These are phyloP conservation scores for Kurtzmaniella natalensis DNA, from an alignment of 1,139 yeast species.

Conservation along the genomic window DNA sequence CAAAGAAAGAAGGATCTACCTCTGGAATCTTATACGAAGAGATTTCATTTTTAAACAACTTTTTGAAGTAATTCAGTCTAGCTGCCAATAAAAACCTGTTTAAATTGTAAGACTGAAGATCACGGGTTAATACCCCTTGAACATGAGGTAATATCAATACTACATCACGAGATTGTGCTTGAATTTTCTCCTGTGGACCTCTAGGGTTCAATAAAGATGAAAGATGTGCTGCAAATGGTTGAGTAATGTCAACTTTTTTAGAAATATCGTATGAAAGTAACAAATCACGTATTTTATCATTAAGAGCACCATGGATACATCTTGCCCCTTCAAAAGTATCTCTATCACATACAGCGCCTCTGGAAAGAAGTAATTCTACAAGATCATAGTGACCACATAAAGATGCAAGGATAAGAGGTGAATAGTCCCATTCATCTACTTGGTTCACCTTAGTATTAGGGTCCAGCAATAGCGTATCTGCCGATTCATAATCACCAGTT, in stretches of 20 bases:
- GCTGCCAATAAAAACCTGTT: conserved; percentile 42
- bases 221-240: conserved; percentile 72
- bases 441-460: conserved; percentile 56
- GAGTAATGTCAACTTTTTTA: conserved; percentile 62
- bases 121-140: conserved; percentile 12
- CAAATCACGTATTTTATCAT: conserved; percentile 56
- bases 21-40: conserved; percentile 12
- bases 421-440: conserved; percentile 69
- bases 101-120: conserved; percentile 18
- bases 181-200: conserved; percentile 10
- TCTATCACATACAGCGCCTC: conserved; percentile 75
- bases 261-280: conserved; percentile 61
- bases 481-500: conserved; percentile 61
- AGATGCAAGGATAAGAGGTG: conserved; percentile 70
- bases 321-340: conserved; percentile 80
- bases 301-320: conserved; percentile 74
- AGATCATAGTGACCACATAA: conserved; percentile 68
- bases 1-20: conserved; percentile 24
- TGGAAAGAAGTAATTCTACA: conserved; percentile 50
- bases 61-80: conserved; percentile 27
- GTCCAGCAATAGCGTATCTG: conserved; percentile 49
- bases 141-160: conserved; percentile 22
- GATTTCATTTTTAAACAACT: conserved; percentile 10
- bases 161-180: conserved; percentile 34
- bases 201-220: conserved; percentile 42